Conservation (phyloP, 768 basidiomycete genomes). For the Psilocybe azurescens region DNA sequence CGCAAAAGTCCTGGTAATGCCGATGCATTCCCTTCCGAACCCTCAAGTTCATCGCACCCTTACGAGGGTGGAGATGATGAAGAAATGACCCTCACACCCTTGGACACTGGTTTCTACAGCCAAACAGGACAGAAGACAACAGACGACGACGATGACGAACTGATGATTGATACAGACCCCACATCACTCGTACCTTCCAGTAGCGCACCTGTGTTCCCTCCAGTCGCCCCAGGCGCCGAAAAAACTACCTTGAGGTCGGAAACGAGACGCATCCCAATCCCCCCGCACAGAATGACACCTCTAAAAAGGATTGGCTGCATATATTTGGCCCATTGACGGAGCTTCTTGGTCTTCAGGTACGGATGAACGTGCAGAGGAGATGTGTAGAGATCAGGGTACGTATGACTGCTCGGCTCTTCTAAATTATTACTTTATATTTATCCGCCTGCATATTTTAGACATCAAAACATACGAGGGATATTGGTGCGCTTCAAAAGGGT, state of each 20-base stretch:
- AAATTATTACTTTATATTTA: background rate
- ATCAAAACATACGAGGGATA: conserved; percentile 92
- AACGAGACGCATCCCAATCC: conserved; percentile 87
- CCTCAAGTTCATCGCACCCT: conserved; percentile 22
- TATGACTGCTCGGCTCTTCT: conserved; percentile 10
- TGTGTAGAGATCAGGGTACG: conserved; percentile 92
- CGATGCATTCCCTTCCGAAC: conserved; percentile 21
- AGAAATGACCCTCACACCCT: conserved; percentile 26
- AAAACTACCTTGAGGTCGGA: conserved; percentile 75
- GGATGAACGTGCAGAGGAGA: conserved; percentile 93
- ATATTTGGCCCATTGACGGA: conserved; percentile 96
- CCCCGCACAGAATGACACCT: conserved; percentile 97
- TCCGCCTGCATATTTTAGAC: conserved; percentile 55
- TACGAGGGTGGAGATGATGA: conserved; percentile 23
- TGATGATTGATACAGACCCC: conserved; percentile 51
- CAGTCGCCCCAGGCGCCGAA: conserved; percentile 64
- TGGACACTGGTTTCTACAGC: conserved; percentile 17
- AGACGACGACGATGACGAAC: conserved; percentile 33
- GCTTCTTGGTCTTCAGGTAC: conserved; percentile 91
- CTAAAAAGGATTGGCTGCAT: conserved; percentile 96
- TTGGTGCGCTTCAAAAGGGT: conserved; percentile 94
- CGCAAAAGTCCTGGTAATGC: conserved; percentile 34
- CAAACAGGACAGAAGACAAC: conserved; percentile 13
- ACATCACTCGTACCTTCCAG: conserved; percentile 53
- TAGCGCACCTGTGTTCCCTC: conserved; percentile 70